Conservation (phyloP, 2,329 filamentous ascomycete species). For the Trichophyton verrucosum region DNA sequence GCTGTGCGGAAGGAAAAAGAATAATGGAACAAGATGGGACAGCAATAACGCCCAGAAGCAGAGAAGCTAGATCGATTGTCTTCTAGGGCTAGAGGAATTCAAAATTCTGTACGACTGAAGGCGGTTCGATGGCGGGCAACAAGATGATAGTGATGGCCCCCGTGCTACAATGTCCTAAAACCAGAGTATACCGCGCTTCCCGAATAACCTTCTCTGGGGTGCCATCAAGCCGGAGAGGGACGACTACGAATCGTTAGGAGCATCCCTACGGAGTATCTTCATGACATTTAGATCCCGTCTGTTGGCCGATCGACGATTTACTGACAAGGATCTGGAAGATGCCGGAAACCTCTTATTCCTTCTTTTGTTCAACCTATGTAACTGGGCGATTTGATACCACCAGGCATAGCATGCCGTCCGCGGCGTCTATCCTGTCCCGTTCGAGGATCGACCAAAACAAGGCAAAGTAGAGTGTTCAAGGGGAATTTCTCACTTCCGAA, state of each 20-base stretch:
- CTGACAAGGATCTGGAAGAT: no score
- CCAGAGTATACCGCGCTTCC: neutral
- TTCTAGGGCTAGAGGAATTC: neutral
- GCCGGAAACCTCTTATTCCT: no score
- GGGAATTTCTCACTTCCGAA: no score
- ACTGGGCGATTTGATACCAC: no score
- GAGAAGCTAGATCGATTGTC: neutral
- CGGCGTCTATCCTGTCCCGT: neutral
- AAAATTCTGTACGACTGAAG: neutral
- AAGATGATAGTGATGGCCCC: neutral
- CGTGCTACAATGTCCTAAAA: neutral
- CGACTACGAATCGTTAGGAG: neutral
- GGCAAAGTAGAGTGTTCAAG: neutral
- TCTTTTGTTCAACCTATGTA: no score
- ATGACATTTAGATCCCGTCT: neutral
- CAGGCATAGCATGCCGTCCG: neutral
- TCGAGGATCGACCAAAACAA: neutral
- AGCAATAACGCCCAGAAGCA: no score
- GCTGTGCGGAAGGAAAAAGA: no score
- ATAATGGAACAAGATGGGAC: no score
- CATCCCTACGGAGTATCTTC: neutral
- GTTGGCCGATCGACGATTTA: neutral
- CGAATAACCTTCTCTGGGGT: neutral
- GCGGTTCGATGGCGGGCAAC: neutral
- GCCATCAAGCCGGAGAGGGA: neutral